phyloP scores from a whole-genome alignment of 148 eudicot species.

The Vaccinium vitisidaea region DNA sequence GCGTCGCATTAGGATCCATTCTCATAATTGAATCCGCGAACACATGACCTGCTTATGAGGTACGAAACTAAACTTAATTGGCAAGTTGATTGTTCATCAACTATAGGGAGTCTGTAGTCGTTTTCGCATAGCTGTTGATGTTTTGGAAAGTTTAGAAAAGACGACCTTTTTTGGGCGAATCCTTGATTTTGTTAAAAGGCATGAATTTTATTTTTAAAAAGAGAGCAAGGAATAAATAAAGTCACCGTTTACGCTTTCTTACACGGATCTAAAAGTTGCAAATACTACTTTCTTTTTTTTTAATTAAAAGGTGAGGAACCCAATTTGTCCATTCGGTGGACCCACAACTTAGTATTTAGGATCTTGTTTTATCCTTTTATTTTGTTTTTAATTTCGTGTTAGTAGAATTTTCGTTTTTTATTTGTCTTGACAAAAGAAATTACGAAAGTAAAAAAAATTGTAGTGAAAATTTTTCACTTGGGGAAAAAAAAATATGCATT shows the following conservation, averaged over 20 bases:
- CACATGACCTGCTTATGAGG: not conserved
- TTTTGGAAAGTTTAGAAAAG: not conserved
- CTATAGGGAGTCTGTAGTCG: not conserved
- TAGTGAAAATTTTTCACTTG: no score
- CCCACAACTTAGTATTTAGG: not conserved
- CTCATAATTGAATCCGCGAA: not conserved
- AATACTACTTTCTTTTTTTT: not conserved
- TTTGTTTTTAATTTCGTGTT: not conserved
- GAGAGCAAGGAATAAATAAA: not conserved
- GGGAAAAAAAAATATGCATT: not conserved
- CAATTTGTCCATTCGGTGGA: not conserved
- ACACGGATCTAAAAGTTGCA: not conserved
- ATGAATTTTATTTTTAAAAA: not conserved
- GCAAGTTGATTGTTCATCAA: not conserved
- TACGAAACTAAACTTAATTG: not conserved
- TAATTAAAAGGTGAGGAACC: not conserved
- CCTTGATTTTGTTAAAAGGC: not conserved
- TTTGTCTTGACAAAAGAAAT: not conserved
- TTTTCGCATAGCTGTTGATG: not conserved
- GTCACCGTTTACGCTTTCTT: not conserved
- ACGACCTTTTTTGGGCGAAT: not conserved
- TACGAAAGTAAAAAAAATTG: not conserved
- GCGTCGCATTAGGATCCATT: not conserved
- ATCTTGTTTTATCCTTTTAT: not conserved
- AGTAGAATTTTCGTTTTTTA: not conserved